Conservation (phyloP, 2,329 filamentous ascomycete species). For the Periconia sp. region DNA sequence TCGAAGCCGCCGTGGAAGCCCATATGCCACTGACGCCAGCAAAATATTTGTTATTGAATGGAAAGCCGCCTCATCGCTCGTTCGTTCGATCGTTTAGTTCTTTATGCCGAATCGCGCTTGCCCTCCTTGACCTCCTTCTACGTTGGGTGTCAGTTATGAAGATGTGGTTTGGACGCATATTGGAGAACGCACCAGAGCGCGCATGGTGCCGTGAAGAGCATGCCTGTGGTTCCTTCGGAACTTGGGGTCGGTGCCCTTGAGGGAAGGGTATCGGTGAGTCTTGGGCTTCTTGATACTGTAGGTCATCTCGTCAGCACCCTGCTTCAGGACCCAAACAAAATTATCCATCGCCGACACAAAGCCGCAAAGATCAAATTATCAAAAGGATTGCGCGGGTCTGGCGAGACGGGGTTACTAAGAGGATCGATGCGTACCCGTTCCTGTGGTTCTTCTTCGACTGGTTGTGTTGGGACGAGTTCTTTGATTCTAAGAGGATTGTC, state of each 20-base stretch:
- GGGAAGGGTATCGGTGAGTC: conserved; percentile 97
- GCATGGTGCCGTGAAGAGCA: conserved; percentile 98
- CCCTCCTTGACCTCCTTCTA: conserved; percentile 98
- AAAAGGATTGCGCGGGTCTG: neutral
- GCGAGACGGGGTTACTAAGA: neutral
- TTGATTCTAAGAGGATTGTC: conserved; percentile 71
- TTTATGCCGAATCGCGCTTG: conserved; percentile 84
- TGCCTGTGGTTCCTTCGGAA: conserved; percentile 99
- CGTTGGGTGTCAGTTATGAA: conserved; percentile 32
- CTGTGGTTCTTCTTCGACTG: conserved; percentile 98
- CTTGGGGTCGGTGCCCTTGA: conserved; percentile 99
- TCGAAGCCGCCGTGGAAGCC: conserved; percentile 41
- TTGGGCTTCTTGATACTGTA: conserved; percentile 99
- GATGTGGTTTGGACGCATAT: neutral
- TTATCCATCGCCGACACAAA: too few species aligned
- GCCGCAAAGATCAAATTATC: neutral
- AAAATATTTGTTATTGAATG: conserved; percentile 44
- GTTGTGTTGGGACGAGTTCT: conserved; percentile 99
- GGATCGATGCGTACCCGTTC: conserved; percentile 77
- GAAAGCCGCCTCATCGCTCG: conserved; percentile 39
- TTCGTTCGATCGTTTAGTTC: conserved; percentile 30
- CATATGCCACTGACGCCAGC: conserved; percentile 46
- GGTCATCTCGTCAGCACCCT: neutral
- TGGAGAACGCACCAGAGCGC: conserved; percentile 78
- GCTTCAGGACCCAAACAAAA: neutral